These are phyloP conservation scores for Fusarium sublunatum DNA, from an alignment of 2,329 filamentous ascomycete species.

Conservation along the genomic window DNA sequence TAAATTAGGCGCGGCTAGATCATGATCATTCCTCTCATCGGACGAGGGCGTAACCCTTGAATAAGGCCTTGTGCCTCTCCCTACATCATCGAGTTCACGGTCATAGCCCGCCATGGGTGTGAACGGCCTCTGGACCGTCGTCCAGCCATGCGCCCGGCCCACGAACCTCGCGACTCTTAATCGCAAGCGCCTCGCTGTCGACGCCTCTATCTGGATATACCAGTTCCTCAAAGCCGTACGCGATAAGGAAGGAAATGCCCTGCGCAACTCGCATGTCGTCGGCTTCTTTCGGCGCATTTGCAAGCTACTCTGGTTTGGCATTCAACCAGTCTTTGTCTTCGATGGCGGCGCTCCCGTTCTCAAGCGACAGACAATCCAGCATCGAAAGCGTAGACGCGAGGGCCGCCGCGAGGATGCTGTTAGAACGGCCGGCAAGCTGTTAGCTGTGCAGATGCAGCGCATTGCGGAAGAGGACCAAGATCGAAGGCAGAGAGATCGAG, in stretches of 20 bases:
- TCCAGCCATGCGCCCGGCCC: constrained; percentile 93
- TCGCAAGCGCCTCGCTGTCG: constrained; percentile 93
- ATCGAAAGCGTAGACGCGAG: constrained; percentile 82
- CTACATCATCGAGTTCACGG: constrained; percentile 19
- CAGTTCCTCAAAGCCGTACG: constrained; percentile 99
- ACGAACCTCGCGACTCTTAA: constrained; percentile 97
- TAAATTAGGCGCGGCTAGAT: not conserved
- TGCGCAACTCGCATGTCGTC: constrained; percentile 95
- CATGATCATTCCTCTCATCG: constrained; percentile 22
- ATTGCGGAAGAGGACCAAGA: constrained; percentile 85
- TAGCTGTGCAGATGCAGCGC: constrained; percentile 94
- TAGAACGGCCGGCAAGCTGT: constrained; percentile 87
- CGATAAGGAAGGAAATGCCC: constrained; percentile 96
- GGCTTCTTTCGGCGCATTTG: constrained; percentile 99
- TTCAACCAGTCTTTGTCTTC: constrained; percentile 97
- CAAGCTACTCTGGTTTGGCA: constrained; percentile 96
- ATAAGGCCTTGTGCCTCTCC: constrained; percentile 17
- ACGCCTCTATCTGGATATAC: constrained; percentile 99
- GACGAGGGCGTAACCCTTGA: constrained; percentile 41
- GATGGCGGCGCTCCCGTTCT: constrained; percentile 92
- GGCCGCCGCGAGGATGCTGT: constrained; percentile 93
- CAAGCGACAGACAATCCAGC: constrained; percentile 90
- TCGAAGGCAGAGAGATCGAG: constrained; percentile 64
- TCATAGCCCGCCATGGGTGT: constrained; percentile 79
- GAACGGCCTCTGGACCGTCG: constrained; percentile 94